These are phyloP conservation scores for Candida alai DNA, from an alignment of 805 yeast genomes.

Conservation along the genomic window DNA sequence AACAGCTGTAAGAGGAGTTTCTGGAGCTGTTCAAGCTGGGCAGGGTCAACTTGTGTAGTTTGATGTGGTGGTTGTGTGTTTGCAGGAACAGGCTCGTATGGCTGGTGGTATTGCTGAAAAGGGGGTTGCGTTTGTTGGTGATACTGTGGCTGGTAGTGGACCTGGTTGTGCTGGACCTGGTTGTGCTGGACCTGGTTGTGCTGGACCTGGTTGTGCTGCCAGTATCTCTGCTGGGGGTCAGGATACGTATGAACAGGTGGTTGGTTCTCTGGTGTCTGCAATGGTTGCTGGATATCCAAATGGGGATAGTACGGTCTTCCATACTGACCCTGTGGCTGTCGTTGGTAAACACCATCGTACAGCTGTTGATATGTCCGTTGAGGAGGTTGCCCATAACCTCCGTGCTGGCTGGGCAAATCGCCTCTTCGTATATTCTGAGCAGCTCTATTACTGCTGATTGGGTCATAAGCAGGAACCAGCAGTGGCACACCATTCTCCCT, in stretches of 20 bases:
- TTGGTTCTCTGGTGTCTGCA: too few relatives aligned
- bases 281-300: constrained; percentile 3
- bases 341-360: constrained; percentile 1
- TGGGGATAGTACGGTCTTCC: constrained; percentile 15
- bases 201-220: constrained; percentile 8
- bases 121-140: constrained; percentile 9
- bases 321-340: constrained; percentile 7
- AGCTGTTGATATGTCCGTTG: constrained; percentile 1
- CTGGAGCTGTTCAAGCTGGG: constrained; percentile 9
- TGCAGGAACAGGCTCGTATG: constrained; percentile 6
- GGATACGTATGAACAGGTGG: constrained; percentile 1
- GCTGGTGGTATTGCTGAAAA: constrained; percentile 7
- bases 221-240: not conserved
- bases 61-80: constrained; percentile 5
- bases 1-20: constrained; percentile 10
- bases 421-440: constrained; percentile 2
- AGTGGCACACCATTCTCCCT: constrained; percentile 18
- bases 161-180: constrained; percentile 7
- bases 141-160: constrained; percentile 9
- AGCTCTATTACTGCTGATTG: constrained; percentile 7
- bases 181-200: too few relatives aligned
- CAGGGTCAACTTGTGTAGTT: constrained; percentile 9
- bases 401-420: constrained; percentile 3
- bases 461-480: constrained; percentile 7
- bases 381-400: constrained; percentile 1